Conservation (phyloP, 768 basidiomycete species). For the Suillus subluteus region DNA sequence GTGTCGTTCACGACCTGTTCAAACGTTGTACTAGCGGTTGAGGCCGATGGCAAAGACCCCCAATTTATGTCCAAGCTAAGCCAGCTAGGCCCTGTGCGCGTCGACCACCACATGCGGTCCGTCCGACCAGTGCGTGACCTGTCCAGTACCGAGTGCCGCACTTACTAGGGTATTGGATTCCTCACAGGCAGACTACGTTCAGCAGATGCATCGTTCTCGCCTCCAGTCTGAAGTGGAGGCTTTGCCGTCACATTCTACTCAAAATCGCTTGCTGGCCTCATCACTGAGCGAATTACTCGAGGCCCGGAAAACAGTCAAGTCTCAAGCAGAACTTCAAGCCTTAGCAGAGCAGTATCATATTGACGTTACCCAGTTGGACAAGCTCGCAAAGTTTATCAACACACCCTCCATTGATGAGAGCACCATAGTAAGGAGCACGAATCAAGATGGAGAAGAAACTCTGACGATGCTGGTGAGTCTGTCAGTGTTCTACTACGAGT, state of each 20-base stretch:
- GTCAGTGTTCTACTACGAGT: neutral
- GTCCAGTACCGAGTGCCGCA: too few relatives aligned
- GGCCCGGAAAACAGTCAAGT: constrained; percentile 54
- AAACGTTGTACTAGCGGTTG: constrained; percentile 48
- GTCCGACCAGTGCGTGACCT: constrained; percentile 47
- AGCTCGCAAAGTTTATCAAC: constrained; percentile 59
- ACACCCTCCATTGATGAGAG: constrained; percentile 62
- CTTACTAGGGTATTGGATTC: neutral
- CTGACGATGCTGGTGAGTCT: constrained; percentile 52
- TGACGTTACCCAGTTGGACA: constrained; percentile 54
- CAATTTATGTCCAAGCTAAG: constrained; percentile 69
- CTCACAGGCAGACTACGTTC: constrained; percentile 34
- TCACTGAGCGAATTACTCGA: constrained; percentile 63
- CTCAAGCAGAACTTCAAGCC: constrained; percentile 45
- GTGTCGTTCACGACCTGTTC: neutral
- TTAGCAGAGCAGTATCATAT: constrained; percentile 60
- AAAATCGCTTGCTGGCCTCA: constrained; percentile 59
- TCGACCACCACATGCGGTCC: constrained; percentile 64
- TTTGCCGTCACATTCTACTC: constrained; percentile 39
- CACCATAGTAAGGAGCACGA: constrained; percentile 45
- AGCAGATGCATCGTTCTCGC: constrained; percentile 56
- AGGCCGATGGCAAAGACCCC: constrained; percentile 69
- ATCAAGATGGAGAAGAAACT: constrained; percentile 60
- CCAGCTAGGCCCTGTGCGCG: constrained; percentile 67
- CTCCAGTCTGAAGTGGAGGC: constrained; percentile 59